Conservation (phyloP, 1,139 yeast species). For the Pichia sp. region DNA sequence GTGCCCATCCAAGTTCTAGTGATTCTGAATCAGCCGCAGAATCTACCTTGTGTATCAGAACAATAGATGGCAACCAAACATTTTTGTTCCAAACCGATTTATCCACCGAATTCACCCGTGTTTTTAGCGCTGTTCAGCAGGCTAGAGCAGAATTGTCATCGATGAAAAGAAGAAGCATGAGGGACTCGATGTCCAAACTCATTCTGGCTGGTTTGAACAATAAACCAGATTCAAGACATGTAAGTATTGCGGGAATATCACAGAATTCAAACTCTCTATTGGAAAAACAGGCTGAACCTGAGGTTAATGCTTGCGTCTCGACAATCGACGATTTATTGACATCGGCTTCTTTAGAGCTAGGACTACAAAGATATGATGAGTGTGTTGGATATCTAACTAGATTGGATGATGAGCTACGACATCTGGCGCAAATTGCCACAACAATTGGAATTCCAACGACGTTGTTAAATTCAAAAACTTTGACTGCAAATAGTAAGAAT, state of each 20-base stretch:
- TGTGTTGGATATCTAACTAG: conserved; percentile 39
- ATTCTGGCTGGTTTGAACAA: not conserved
- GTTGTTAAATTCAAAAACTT: conserved; percentile 7
- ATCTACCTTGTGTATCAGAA: conserved; percentile 46
- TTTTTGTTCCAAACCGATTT: conserved; percentile 66
- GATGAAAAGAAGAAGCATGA: conserved; percentile 41
- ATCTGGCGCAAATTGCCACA: conserved; percentile 9
- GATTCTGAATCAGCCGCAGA: conserved; percentile 16
- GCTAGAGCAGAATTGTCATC: conserved; percentile 59
- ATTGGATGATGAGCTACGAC: conserved; percentile 43
- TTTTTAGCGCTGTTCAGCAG: conserved; percentile 55
- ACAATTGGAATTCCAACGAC: conserved; percentile 13
- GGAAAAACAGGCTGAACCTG: conserved; percentile 22
- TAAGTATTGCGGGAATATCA: conserved; percentile 32
- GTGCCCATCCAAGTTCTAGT: not conserved
- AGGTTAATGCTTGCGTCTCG: conserved; percentile 10
- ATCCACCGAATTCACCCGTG: conserved; percentile 52
- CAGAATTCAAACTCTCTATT: conserved; percentile 38
- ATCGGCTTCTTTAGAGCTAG: conserved; percentile 27
- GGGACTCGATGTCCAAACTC: conserved; percentile 43
- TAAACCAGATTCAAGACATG: conserved; percentile 10
- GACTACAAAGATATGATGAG: conserved; percentile 27
- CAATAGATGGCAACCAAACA: conserved; percentile 39
- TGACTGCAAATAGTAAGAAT: not conserved
- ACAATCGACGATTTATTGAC: conserved; percentile 28